phyloP scores from a whole-genome alignment of 2,329 filamentous ascomycete species.

The Arthroderma sp. region DNA sequence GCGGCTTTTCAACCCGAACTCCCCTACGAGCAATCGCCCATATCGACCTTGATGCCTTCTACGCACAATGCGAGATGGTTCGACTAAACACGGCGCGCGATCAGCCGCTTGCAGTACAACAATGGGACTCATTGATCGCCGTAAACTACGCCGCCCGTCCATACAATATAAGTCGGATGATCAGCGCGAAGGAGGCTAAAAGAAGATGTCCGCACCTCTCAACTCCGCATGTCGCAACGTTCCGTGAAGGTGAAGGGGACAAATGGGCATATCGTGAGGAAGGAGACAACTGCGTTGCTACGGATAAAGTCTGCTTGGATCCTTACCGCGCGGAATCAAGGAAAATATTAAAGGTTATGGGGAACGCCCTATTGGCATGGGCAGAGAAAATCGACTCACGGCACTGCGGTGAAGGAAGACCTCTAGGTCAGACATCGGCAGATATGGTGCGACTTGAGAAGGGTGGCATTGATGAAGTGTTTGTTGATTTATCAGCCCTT shows the following conservation, averaged over 20 bases:
- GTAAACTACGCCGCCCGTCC: conserved; percentile 86
- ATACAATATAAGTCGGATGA: conserved; percentile 67
- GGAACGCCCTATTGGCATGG: conserved; percentile 50
- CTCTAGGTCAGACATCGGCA: conserved; percentile 11
- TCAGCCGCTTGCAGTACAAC: conserved; percentile 78
- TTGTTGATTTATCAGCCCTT: conserved; percentile 78
- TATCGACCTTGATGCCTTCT: conserved; percentile 94
- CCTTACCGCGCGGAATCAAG: conserved; percentile 78
- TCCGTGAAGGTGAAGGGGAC: conserved; percentile 71
- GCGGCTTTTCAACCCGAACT: conserved; percentile 54
- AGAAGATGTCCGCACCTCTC: conserved; percentile 76
- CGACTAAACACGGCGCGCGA: conserved; percentile 61
- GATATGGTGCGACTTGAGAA: conserved; percentile 60
- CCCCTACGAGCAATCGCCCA: conserved; percentile 81
- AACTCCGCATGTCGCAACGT: conserved; percentile 86
- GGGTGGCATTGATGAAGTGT: conserved; percentile 90
- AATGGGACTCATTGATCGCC: conserved; percentile 91
- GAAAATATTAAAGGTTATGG: conserved; percentile 67
- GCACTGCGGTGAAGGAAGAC: conserved; percentile 9
- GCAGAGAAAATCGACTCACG: conserved; percentile 11
- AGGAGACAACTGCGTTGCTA: conserved; percentile 63
- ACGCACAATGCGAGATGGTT: conserved; percentile 91
- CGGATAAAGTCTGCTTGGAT: conserved; percentile 88
- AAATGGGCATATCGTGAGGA: conserved; percentile 85
- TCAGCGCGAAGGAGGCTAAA: conserved; percentile 66